A percentile compares a stretch with the other conserved stretches of the same genome.
Evolutionary conservation across 1,139 yeast genomes (phyloP).

Genomic region (Suhomyces bokatorum): DNA sequence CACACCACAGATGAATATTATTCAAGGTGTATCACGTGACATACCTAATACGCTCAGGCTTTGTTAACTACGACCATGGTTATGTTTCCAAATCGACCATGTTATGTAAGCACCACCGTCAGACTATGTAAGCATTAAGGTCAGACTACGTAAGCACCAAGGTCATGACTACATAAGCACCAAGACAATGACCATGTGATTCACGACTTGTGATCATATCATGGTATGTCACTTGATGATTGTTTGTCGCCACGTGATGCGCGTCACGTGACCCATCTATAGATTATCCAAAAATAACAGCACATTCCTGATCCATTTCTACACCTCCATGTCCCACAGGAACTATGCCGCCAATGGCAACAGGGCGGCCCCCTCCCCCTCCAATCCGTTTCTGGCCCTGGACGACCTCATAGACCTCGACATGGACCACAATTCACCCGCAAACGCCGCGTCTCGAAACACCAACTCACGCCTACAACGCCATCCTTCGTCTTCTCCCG

Average conservation of each 20-base stretch:
- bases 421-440: conserved; percentile 6
- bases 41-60: no score
- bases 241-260: neutral
- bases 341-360: conserved; percentile 5
- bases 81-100: no score
- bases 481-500: neutral
- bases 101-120: no score
- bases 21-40: no score
- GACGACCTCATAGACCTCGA: conserved; percentile 38
- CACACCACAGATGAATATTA: no score
- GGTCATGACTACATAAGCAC: no score
- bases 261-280: neutral
- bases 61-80: no score
- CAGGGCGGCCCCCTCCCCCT: conserved; percentile 1
- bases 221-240: no score
- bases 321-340: conserved; percentile 7
- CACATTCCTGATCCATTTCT: neutral
- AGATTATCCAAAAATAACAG: conserved; percentile 4
- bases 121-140: no score
- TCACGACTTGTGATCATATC: no score
- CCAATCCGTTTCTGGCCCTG: conserved; percentile 12
- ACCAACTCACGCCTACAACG: neutral
- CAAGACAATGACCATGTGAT: no score
- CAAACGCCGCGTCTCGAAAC: neutral
- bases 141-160: no score